Conservation (phyloP, 306 rosid genomes). For the Dryas alaskensis region DNA sequence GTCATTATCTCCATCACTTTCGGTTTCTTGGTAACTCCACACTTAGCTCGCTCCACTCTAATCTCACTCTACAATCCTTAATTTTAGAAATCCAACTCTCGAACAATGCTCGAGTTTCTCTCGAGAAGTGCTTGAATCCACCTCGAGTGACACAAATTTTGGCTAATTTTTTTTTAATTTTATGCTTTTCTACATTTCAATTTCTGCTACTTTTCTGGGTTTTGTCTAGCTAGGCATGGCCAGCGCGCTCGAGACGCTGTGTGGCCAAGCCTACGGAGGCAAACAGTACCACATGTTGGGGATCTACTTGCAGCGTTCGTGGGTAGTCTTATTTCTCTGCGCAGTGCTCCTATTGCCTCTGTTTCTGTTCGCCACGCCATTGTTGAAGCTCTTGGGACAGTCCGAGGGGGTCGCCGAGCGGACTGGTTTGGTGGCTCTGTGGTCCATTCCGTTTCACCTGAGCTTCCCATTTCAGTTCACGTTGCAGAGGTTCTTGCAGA, state of each 20-base stretch:
- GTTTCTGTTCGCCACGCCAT: slow-evolving; percentile 54
- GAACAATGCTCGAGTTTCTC: no score
- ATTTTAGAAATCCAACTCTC: no score
- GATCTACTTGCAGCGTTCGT: slow-evolving; percentile 61
- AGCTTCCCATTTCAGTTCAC: slow-evolving; percentile 66
- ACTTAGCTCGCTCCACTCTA: background rate
- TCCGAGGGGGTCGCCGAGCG: slow-evolving; percentile 46
- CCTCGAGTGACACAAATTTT: no score
- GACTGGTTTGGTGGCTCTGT: slow-evolving; percentile 54
- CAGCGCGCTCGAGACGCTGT: slow-evolving; percentile 65
- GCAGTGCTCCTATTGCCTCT: slow-evolving; percentile 50
- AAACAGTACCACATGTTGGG: slow-evolving; percentile 52
- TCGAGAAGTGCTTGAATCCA: no score
- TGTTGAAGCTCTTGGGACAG: slow-evolving; percentile 56
- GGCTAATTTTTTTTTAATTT: background rate
- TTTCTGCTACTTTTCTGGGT: background rate
- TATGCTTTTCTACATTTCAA: background rate
- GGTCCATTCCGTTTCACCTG: slow-evolving; percentile 63
- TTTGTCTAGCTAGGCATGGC: slow-evolving; percentile 72
- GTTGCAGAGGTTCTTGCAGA: slow-evolving; percentile 62
- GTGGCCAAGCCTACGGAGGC: slow-evolving; percentile 80
- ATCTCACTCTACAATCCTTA: no score
- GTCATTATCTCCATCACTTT: slow-evolving; percentile 58
- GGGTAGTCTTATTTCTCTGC: slow-evolving; percentile 53
- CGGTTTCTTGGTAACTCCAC: slow-evolving; percentile 52